Conservation (phyloP, 192 early-diverging fungal genomes). For the Geranomyces michiganensis region DNA sequence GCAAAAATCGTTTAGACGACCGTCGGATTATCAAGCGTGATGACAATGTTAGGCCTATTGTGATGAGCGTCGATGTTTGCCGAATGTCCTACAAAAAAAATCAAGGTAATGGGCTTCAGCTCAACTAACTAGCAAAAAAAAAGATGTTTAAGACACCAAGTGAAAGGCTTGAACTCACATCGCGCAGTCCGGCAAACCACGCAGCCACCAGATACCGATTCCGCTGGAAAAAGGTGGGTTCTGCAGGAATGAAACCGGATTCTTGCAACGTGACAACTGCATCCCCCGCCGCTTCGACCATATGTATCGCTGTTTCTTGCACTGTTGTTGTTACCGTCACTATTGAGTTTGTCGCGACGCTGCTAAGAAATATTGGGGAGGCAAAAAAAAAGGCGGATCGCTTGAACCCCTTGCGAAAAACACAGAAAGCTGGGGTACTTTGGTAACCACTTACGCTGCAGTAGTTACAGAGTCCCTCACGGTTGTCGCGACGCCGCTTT, state of each 20-base stretch:
- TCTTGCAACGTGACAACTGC: slow-evolving; percentile 26
- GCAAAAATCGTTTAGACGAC: background rate
- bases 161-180: slow-evolving; percentile 3
- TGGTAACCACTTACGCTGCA: slow-evolving; percentile 18
- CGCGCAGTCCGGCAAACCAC: slow-evolving; percentile 17
- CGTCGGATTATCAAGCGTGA: slow-evolving; percentile 13
- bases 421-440: background rate
- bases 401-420: background rate
- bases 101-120: no score
- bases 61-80: slow-evolving; percentile 24
- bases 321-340: slow-evolving; percentile 13
- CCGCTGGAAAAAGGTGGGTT: slow-evolving; percentile 20
- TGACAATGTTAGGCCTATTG: slow-evolving; percentile 1
- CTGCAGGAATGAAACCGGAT: slow-evolving; percentile 22
- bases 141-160: no score
- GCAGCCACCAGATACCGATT: background rate
- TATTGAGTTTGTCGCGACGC: slow-evolving; percentile 7
- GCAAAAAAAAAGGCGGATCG: background rate
- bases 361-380: background rate
- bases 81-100: slow-evolving; percentile 13
- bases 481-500: slow-evolving; percentile 13
- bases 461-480: slow-evolving; percentile 20
- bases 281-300: slow-evolving; percentile 14
- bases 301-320: slow-evolving; percentile 17
- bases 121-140: no score